These are phyloP conservation scores for Arthrobotrys iridis DNA, from an alignment of 2,329 filamentous ascomycete genomes.

Conservation along the genomic window DNA sequence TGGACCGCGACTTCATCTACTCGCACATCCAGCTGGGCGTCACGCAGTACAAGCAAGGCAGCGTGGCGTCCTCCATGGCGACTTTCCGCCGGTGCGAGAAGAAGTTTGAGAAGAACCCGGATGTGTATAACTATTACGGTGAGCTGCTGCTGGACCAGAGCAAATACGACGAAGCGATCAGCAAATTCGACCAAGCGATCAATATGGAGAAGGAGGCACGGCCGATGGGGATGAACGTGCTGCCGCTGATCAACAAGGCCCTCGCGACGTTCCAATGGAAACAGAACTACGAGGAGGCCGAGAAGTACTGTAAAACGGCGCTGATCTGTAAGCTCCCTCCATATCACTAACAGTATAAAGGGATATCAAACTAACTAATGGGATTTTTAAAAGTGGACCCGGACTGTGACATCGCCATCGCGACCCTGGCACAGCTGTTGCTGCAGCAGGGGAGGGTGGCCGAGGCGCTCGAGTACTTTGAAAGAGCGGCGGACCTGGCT, in stretches of 20 bases:
- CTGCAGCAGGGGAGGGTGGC: slow-evolving; percentile 97
- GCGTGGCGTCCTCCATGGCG: slow-evolving; percentile 95
- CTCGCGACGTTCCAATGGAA: slow-evolving; percentile 98
- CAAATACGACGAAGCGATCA: slow-evolving; percentile 92
- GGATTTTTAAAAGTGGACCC: slow-evolving; percentile 76
- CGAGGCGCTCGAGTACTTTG: slow-evolving; percentile 94
- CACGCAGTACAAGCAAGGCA: slow-evolving; percentile 99
- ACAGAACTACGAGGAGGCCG: slow-evolving; percentile 91
- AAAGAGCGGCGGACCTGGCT: slow-evolving; percentile 92
- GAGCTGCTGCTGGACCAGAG: slow-evolving; percentile 96
- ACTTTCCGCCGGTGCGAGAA: slow-evolving; percentile 98
- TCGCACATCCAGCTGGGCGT: slow-evolving; percentile 99
- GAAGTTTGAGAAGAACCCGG: slow-evolving; percentile 95
- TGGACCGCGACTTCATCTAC: slow-evolving; percentile 97
- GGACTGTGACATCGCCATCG: slow-evolving; percentile 97
- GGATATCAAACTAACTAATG: slow-evolving; percentile 42
- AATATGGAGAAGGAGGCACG: slow-evolving; percentile 97
- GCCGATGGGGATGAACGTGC: slow-evolving; percentile 94
- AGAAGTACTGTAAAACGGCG: slow-evolving; percentile 96
- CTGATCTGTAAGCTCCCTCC: slow-evolving; percentile 80
- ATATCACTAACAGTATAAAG: slow-evolving; percentile 12
- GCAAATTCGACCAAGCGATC: slow-evolving; percentile 98
- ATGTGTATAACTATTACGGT: slow-evolving; percentile 99
- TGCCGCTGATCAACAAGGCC: slow-evolving; percentile 98
- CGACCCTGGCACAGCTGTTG: slow-evolving; percentile 96